Evolutionary conservation across 345 rosid genomes (phyloP), one percentile per base, ranked within the genome.

Genomic region (Euclidium syriacum): DNA sequence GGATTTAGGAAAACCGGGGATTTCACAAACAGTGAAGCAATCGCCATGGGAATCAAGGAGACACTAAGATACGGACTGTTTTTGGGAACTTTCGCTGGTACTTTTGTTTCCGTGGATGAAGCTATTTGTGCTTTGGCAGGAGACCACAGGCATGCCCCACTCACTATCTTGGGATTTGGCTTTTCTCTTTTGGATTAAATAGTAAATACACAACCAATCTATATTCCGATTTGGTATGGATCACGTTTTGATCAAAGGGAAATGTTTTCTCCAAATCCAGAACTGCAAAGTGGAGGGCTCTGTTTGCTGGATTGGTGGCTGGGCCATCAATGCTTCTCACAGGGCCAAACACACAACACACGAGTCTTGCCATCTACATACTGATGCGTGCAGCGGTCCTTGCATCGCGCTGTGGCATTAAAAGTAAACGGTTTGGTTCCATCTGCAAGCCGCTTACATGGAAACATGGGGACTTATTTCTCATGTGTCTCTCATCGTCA

Each of bases 261-360:
- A 41, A 23, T 53, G 22, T 38, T 49, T 70, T 44, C 24, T 65
- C 47, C 65, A 48, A 33, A 66, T 50, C 47, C 62, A 92, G 98
- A 87, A 89, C 95, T 17, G 90, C 81, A 19, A 89, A 74, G 55
- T 92, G 98, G 98, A 85, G 96, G 64, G 83, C 90, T 26, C 75
- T 92, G 55, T 57, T 92, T 15, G 98, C 96, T 11, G 98, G 96
- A 46, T 74, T 86, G 50, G 67, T 92, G 51, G 96, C 96, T 25
- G 98, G 98, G 32, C 98, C 96, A 53, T 86, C 98, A 2, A 92
- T 92, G 89, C 83, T 92, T 64, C 89, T 92, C 42, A 89, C 96
- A 0, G 96, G 98, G 33, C 84, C 79, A 18, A 81, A 85, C 41
- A 82, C 91, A 0, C 89, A 82, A 68, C 98, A 92, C 56, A 92